Conservation (phyloP, 352 stramenopile genomes). For the Pythium monospermum region DNA sequence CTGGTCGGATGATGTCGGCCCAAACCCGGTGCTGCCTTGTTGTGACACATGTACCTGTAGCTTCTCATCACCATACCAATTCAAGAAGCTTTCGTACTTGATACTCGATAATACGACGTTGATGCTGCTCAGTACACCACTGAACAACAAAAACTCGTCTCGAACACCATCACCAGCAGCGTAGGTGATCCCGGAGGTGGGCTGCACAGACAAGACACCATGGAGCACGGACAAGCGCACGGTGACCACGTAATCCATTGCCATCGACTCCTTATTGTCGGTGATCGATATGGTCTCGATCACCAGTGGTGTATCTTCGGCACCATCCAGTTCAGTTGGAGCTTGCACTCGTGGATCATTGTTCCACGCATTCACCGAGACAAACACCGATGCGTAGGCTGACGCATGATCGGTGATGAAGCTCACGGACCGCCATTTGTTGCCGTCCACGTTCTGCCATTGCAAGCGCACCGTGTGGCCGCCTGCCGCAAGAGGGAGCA, state of each 20-base stretch:
- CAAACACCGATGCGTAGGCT: slow-evolving; percentile 64
- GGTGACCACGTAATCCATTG: slow-evolving; percentile 54
- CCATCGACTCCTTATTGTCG: slow-evolving; percentile 46
- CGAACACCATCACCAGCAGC: slow-evolving; percentile 35
- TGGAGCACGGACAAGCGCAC: slow-evolving; percentile 52
- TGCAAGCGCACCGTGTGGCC: slow-evolving; percentile 61
- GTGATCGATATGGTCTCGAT: slow-evolving; percentile 39
- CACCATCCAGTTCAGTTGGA: slow-evolving; percentile 27
- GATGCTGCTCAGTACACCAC: slow-evolving; percentile 47
- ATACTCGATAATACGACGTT: slow-evolving; percentile 46
- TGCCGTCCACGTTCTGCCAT: slow-evolving; percentile 75
- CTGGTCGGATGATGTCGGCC: slow-evolving; percentile 29
- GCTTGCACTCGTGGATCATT: slow-evolving; percentile 54
- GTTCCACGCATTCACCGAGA: slow-evolving; percentile 63
- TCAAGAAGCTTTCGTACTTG: slow-evolving; percentile 55
- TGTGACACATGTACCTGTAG: slow-evolving; percentile 51
- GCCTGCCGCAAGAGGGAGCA: slow-evolving; percentile 45
- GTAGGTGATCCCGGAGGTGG: slow-evolving; percentile 61
- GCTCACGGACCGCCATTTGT: slow-evolving; percentile 54
- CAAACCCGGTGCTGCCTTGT: slow-evolving; percentile 61
- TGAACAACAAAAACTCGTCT: slow-evolving; percentile 64
- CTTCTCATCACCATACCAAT: slow-evolving; percentile 70
- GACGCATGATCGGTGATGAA: slow-evolving; percentile 66
- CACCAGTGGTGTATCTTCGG: slow-evolving; percentile 43
- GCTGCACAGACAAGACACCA: slow-evolving; percentile 44